A percentile compares a stretch with the other conserved stretches of the same genome.
Evolutionary conservation across 768 basidiomycete species (phyloP).

Genomic region (Mycena alexandri): DNA sequence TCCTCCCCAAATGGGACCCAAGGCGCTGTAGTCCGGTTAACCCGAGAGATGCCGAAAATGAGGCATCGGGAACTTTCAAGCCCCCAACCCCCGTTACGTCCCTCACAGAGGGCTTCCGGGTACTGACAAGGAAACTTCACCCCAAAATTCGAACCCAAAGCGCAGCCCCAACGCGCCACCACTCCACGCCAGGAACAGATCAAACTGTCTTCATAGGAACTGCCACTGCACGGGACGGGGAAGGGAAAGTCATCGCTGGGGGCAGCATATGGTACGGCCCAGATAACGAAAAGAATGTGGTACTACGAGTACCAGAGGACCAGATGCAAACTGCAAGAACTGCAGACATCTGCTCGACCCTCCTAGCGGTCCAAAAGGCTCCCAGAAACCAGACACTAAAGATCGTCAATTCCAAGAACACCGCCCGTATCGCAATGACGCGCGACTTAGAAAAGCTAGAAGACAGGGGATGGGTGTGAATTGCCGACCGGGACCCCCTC

Average conservation of each 20-base stretch:
- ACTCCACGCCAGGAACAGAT: not conserved
- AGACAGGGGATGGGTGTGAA: too few relatives aligned
- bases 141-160: too few relatives aligned
- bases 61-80: not conserved
- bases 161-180: not conserved
- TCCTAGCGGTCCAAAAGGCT: not conserved
- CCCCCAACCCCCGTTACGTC: not conserved
- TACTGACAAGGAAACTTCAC: not conserved
- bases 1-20: slow-evolving; percentile 9
- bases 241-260: not conserved
- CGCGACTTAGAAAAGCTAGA: too few relatives aligned
- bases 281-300: not conserved
- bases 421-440: too few relatives aligned
- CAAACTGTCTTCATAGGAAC: not conserved
- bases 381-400: too few relatives aligned
- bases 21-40: not conserved
- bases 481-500: too few relatives aligned
- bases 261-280: not conserved
- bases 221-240: too few relatives aligned
- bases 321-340: not conserved
- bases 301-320: not conserved
- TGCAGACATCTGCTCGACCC: not conserved
- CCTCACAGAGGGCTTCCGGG: not conserved
- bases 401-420: too few relatives aligned
- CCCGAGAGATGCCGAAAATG: not conserved